These are phyloP conservation scores for Trifolium repens DNA, from an alignment of 306 rosid species.

Conservation along the genomic window DNA sequence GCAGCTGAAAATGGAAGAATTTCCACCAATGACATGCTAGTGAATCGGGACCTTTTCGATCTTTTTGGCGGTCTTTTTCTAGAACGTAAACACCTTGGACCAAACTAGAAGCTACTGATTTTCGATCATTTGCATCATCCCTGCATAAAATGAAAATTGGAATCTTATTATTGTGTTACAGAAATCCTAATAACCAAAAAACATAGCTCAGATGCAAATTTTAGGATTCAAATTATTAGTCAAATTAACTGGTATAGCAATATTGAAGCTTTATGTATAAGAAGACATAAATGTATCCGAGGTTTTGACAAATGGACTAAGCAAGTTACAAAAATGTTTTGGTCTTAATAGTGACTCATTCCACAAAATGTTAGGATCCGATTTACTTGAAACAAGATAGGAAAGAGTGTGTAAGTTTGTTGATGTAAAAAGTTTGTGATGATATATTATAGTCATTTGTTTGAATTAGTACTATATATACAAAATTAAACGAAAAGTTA, in stretches of 20 bases:
- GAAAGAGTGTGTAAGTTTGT: neutral
- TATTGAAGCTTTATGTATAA: constrained; percentile 17
- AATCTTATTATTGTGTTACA: neutral
- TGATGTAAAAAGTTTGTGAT: neutral
- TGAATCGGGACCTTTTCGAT: constrained; percentile 64
- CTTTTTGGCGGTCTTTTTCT: constrained; percentile 78
- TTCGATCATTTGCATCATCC: constrained; percentile 65
- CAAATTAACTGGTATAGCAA: neutral
- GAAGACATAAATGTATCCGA: neutral
- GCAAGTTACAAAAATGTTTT: too few species aligned
- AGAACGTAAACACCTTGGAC: constrained; percentile 84
- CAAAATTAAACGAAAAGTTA: neutral
- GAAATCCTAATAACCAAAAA: constrained; percentile 22
- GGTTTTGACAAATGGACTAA: neutral
- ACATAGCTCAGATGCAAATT: neutral
- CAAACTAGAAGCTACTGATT: constrained; percentile 85
- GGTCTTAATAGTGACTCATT: too few species aligned
- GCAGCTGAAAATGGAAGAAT: constrained; percentile 75
- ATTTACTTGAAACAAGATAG: too few species aligned
- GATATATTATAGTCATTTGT: neutral
- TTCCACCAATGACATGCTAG: constrained; percentile 87
- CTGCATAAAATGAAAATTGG: constrained; percentile 42
- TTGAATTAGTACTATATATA: neutral
- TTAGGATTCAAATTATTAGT: neutral
- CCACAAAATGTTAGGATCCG: too few species aligned